Base-by-base conservation (phyloP, 768 basidiomycete genomes). In the Ephemerocybe angulata region DNA sequence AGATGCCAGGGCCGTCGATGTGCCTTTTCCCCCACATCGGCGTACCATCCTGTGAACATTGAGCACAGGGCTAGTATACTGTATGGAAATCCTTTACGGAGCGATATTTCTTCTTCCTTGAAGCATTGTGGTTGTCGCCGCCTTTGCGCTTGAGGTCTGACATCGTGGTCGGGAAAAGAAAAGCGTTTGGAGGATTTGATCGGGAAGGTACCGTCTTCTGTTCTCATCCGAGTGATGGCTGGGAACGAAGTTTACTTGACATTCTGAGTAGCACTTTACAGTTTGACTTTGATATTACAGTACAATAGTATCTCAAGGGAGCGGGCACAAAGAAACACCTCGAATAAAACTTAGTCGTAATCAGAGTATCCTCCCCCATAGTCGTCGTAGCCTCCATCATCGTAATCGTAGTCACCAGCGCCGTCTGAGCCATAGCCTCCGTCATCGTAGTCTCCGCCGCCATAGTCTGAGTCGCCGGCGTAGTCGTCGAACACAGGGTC, bases 1-100 rank as follows among this genome's bases (percentile, higher is more conserved):
- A 93, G 19, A 93, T 72, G 17, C 91, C 90, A 19, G 91, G 91
- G 8, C 91, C 91, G 56, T 88, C 87, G 54, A 92, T 79, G 24
- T 73, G 68, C 40, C 80, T 72, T 67, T 83, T 88, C 21, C 71
- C 77, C 85, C 85, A 86, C 27, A 84, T 77, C 17, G 84, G 78
- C 2, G 82, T 81, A 4, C 87, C 87, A 62, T 88, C 85, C 87
- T 88, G 44, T 7, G 29, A 8, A 47, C 19, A 28, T 13, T 29
- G 27, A 27, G 44, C 22, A 47, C 28, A 13, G 12, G 15, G 22
- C 15, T 11, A 47, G 15, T 8, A 24, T 13, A 28, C 17, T 17
- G 27, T 15, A 10, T 11, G 28, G 15, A 3, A 10, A 21, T 21
- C 2, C 2, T 15, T 19, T 31, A 49, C 47, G 7, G 47, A 49